phyloP scores from a whole-genome alignment of 805 yeast genomes.

The Cyberlindnera mississippiensis region DNA sequence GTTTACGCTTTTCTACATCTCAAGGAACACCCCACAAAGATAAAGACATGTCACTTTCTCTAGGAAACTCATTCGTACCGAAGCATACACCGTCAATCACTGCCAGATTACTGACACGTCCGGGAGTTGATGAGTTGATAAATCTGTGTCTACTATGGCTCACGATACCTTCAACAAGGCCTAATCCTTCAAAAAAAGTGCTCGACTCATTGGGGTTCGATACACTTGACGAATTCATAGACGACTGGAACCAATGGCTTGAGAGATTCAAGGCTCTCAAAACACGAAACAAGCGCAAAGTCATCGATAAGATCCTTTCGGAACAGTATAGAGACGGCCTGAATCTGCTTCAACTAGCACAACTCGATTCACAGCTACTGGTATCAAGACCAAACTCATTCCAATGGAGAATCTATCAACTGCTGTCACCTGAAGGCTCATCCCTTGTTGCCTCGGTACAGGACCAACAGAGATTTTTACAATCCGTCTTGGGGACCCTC shows the following conservation, averaged over 20 bases:
- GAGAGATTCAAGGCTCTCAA: constrained; percentile 4
- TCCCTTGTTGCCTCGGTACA: constrained; percentile 31
- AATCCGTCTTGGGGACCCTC: constrained; percentile 43
- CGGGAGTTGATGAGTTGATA: constrained; percentile 19
- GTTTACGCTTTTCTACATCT: no score
- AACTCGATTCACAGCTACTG: constrained; percentile 61
- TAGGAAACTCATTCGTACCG: constrained; percentile 24
- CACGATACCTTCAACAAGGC: constrained; percentile 20
- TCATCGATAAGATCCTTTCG: constrained; percentile 23
- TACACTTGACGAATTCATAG: constrained; percentile 7
- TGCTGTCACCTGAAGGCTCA: constrained; percentile 25
- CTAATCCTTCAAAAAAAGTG: constrained; percentile 14
- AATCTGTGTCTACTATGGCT: constrained; percentile 26
- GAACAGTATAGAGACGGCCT: constrained; percentile 51
- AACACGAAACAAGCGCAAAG: constrained; percentile 12
- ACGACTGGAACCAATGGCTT: constrained; percentile 10
- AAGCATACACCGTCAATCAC: constrained; percentile 14
- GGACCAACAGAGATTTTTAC: constrained; percentile 50
- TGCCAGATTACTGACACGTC: constrained; percentile 15
- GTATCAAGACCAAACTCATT: constrained; percentile 49
- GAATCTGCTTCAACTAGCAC: constrained; percentile 63
- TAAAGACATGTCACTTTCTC: constrained; percentile 8
- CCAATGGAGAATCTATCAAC: constrained; percentile 31
- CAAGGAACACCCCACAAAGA: no score
- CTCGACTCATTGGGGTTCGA: constrained; percentile 7